Conservation (phyloP, 2,329 filamentous ascomycete genomes). For the Pleurostoma richardsiae region DNA sequence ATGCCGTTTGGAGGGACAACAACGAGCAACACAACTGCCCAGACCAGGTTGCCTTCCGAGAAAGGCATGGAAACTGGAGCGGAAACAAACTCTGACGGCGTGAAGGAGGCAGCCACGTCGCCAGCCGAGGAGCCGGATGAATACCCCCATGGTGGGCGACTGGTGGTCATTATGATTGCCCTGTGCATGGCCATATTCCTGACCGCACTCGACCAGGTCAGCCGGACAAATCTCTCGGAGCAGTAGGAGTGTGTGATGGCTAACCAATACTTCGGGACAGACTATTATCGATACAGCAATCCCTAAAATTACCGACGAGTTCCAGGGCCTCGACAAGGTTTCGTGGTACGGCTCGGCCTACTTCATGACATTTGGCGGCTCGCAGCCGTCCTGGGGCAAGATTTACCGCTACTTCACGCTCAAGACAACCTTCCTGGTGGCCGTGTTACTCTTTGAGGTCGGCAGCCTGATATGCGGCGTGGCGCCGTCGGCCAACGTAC, state of each 20-base stretch:
- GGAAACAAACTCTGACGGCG: not conserved
- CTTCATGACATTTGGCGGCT: constrained; percentile 8
- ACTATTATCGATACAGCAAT: constrained; percentile 32
- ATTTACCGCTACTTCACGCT: constrained; percentile 24
- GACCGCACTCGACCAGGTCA: constrained; percentile 1
- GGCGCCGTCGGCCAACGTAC: constrained; percentile 15
- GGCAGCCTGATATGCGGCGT: constrained; percentile 35
- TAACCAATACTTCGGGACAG: not conserved
- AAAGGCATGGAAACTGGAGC: not conserved
- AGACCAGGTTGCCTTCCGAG: not conserved
- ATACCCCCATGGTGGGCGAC: not conserved
- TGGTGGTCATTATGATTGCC: not conserved
- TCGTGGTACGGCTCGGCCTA: constrained; percentile 35
- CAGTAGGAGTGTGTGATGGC: too few relatives aligned
- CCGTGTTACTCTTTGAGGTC: constrained; percentile 33
- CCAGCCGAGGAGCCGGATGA: not conserved
- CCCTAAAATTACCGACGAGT: constrained; percentile 29
- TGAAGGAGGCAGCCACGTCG: not conserved
- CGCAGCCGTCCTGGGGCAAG: constrained; percentile 11
- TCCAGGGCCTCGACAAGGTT: constrained; percentile 28
- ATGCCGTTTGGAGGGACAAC: not conserved
- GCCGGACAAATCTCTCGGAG: not conserved
- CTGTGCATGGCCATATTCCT: not conserved
- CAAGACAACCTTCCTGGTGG: constrained; percentile 13
- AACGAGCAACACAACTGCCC: not conserved